Evolutionary conservation across 208 protist species (phyloP).

Genomic region (Trypanosoma avium): DNA sequence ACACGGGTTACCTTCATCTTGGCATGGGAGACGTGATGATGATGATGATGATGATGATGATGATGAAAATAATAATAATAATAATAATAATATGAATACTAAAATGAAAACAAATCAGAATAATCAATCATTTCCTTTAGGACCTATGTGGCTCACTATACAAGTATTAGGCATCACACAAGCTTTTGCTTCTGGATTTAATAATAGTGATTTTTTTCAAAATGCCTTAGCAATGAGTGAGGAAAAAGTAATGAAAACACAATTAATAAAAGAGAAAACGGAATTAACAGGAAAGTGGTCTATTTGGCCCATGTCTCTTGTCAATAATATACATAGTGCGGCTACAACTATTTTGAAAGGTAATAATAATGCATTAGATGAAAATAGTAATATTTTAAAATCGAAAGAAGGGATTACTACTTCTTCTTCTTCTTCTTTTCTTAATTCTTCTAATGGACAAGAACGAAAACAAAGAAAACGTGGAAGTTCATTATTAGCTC

Average conservation of each 20-base stretch:
- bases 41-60: constrained; percentile 8
- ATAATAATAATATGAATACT: too few relatives aligned
- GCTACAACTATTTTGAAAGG: constrained; percentile 2
- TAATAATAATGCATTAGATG: background rate
- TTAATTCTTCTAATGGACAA: background rate
- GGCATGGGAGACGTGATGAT: background rate
- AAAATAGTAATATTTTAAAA: background rate
- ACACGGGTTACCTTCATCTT: constrained; percentile 32
- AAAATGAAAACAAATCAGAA: too few relatives aligned
- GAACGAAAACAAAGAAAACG: background rate
- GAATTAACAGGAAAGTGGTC: background rate
- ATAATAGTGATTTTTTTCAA: constrained; percentile 30
- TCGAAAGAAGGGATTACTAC: too few relatives aligned
- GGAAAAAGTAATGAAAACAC: background rate
- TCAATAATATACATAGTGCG: background rate
- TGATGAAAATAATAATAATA: background rate
- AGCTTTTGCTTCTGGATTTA: constrained; percentile 47
- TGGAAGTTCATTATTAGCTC: too few relatives aligned
- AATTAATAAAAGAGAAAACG: background rate
- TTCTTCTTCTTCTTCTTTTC: constrained; percentile 10
- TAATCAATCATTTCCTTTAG: too few relatives aligned
- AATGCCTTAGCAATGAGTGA: background rate
- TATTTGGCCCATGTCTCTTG: background rate
- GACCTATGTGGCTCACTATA: constrained; percentile 27
- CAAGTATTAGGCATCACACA: constrained; percentile 49